phyloP scores from a whole-genome alignment of 345 rosid genomes.

The Eucalyptus curtisii region DNA sequence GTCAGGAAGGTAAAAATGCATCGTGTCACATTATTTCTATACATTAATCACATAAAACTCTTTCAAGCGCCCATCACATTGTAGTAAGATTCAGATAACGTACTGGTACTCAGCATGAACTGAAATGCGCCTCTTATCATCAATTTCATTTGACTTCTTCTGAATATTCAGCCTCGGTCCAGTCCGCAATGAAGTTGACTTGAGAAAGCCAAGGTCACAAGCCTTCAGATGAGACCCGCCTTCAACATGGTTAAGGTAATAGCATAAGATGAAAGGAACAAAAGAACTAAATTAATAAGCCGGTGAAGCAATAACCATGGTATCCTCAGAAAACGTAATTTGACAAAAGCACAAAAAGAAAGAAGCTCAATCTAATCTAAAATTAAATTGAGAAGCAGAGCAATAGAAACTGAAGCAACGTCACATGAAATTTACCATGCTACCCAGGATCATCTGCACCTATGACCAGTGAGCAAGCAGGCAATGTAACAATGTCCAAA shows the following conservation, averaged over 20 bases:
- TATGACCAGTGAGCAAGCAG: not conserved
- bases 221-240: constrained; percentile 1
- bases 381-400: not conserved
- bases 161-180: constrained; percentile 20
- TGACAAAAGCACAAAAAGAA: not conserved
- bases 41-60: not conserved
- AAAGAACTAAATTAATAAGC: not conserved
- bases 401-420: not conserved
- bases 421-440: not conserved
- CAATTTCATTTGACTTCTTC: constrained; percentile 18
- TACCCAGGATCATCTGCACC: not conserved
- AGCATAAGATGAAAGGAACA: not conserved
- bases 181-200: constrained; percentile 22
- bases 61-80: not conserved
- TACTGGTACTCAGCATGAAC: constrained; percentile 58
- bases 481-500: not conserved
- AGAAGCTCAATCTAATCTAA: not conserved
- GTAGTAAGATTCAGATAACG: not conserved
- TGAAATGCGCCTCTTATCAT: constrained; percentile 14
- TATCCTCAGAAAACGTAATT: not conserved
- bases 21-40: not conserved
- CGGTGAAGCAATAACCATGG: not conserved
- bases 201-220: constrained; percentile 20
- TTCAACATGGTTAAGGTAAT: not conserved
- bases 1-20: not conserved